Evolutionary conservation across 495 filamentous ascomycete species (phyloP).

Genomic region (Talaromyces thailandensis): DNA sequence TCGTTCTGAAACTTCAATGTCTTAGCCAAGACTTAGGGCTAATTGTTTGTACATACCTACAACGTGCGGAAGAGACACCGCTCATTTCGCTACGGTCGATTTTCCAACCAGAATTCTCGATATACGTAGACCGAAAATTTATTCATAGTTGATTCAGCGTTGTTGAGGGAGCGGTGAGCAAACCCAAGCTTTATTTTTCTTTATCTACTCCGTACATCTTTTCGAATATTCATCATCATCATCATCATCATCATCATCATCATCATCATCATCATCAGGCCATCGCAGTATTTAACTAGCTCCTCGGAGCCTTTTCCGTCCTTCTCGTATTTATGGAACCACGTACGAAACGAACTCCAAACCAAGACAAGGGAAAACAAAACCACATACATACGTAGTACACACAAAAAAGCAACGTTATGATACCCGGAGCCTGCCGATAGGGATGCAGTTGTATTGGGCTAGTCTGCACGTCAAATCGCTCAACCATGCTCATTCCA

Average conservation of each 20-base stretch:
- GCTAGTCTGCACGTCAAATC: neutral
- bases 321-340: neutral
- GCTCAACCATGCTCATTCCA: neutral
- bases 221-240: neutral
- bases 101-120: neutral
- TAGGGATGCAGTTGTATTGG: neutral
- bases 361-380: neutral
- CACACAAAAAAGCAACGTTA: neutral
- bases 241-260: no score
- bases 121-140: neutral
- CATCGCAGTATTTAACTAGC: neutral
- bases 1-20: neutral
- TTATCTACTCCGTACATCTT: neutral
- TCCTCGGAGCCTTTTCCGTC: neutral
- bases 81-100: neutral
- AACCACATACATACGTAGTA: no score
- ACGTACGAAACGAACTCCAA: neutral
- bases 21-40: constrained; percentile 1
- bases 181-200: neutral
- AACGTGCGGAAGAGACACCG: neutral
- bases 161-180: neutral
- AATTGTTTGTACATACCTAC: no score
- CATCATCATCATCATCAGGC: neutral
- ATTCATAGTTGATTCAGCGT: neutral
- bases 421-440: neutral